Base-by-base conservation (phyloP, 139 green algal genomes). In the Closterium sp. region DNA sequence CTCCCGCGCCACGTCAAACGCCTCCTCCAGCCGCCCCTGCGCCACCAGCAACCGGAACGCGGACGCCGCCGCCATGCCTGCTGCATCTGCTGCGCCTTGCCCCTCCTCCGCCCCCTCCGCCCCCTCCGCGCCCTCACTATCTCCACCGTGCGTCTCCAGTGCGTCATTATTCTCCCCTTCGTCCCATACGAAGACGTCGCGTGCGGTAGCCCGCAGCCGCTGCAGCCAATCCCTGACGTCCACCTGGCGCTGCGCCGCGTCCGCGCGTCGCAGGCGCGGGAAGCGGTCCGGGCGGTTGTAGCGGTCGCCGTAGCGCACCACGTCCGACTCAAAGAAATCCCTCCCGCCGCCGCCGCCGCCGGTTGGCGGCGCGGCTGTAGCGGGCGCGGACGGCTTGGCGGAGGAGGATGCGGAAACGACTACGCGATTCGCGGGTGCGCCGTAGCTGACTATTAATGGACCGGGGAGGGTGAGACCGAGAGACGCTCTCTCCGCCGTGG, bases 241-340 rank as follows among this genome's bases (percentile, higher is more conserved):
- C 34, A 90, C 35, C 33, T 86, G 33, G 10, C 87, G 87, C 87
- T 86, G 69, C 34, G 4, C 25, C 33, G 35, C 87, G 33, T 34
- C 69, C 21, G 33, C 31, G 23, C 21, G 12, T 30, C 28, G 43
- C 23, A 85, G 34, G 33, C 35, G 87, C 19, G 87, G 34, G 28
- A 90, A 90, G 5, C 87, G 87, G 87, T 90, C 87, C 32, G 87
- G 87, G 23, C 87, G 87, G 36, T 84, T 90, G 87, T 90, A 90
- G 4, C 87, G 33, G 35, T 84, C 64, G 33, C 87, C 87, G 87
- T 90, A 90, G 31, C 33, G 31, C 30, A 88, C 84, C 19, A 88
- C 33, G 32, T 88, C 84, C 33, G 31, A 38, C 32, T 88, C 84
- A 23, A 88, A 88, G 33, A 88, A 88, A 32, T 86, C 83, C n/a